These are phyloP conservation scores for Aspergillus pseudoterreus DNA, from an alignment of 2,329 filamentous ascomycete species.

Conservation along the genomic window DNA sequence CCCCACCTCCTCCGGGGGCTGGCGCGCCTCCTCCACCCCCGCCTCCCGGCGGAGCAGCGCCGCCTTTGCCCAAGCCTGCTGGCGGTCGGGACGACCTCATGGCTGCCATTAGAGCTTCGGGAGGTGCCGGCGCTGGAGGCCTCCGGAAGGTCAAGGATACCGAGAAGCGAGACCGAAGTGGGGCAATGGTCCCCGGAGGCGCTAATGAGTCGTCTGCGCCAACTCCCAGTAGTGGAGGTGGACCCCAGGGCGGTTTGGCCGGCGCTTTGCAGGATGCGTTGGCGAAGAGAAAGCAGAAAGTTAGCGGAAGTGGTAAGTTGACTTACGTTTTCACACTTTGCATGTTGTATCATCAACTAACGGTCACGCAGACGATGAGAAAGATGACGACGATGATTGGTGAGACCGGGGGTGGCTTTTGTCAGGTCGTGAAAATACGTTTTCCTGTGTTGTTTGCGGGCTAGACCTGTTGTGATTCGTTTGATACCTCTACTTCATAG, in stretches of 20 bases:
- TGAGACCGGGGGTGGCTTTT: conserved; percentile 19
- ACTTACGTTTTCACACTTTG: background rate
- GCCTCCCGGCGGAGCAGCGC: conserved; percentile 35
- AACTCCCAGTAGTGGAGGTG: conserved; percentile 51
- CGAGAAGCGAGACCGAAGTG: conserved; percentile 47
- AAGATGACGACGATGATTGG: conserved; percentile 46
- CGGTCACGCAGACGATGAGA: conserved; percentile 42
- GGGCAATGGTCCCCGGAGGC: conserved; percentile 42
- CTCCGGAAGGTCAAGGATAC: conserved; percentile 44
- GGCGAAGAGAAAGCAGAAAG: conserved; percentile 85
- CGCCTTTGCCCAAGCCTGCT: conserved; percentile 40
- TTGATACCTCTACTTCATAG: conserved; percentile 15
- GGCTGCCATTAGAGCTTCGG: conserved; percentile 50
- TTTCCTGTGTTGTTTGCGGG: conserved; percentile 4
- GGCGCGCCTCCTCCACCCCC: conserved; percentile 41
- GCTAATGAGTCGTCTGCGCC: conserved; percentile 60
- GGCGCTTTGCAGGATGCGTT: conserved; percentile 76
- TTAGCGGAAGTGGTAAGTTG: conserved; percentile 86
- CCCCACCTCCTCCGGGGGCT: conserved; percentile 19
- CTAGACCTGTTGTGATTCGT: conserved; percentile 10
- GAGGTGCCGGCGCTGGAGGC: conserved; percentile 50
- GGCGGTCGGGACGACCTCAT: conserved; percentile 43
- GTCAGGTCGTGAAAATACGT: background rate
- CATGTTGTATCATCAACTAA: conserved; percentile 17
- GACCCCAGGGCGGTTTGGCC: conserved; percentile 62